Base-by-base conservation (phyloP, 1,284 basidiomycete genomes). In the Heterobasidion irregulare region DNA sequence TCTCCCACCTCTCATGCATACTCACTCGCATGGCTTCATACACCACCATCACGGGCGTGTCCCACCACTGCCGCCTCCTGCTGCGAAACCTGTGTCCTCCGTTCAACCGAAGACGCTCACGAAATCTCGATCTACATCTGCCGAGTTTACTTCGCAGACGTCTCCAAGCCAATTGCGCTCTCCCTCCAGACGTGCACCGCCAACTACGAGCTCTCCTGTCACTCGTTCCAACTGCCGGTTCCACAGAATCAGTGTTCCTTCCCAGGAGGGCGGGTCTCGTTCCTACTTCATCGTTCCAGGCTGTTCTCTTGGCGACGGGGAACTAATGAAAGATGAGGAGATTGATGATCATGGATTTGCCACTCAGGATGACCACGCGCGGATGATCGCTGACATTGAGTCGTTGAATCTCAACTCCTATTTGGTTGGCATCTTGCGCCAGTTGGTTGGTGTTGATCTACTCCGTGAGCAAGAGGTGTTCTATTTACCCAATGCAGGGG, bases 211-310 rank as follows among this genome's bases (percentile, higher is more conserved):
- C 53, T 62, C 65, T n/a, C 64, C 63, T 16, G 63, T 70, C 18
- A 74, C 73, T 13, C 77, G 84, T 6, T 84, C 84, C 2, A 76
- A 84, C 56, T 86, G 84, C 59, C 77, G 79, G 44, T 86, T 81
- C 66, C 83, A 82, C 63, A 80, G 76, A 56, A 81, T 86, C 63
- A 83, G 80, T 59, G 63, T 86, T 13, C 82, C 82, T 0, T 70
- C 69, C 38, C 74, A 76, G 52, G 78, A 81, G 56, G 69, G 71
- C 46, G 76, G 76, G 2, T 73, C 72, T 33, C 75, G 77, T 9
- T 66, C 82, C 13, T 75, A 61, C 59, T 86, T 86, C 67, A 72
- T 84, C 26, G 81, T 85, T 8, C 84, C 84, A 0, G 83, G 83
- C 2, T 86, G 84, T 59, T 79, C 83, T 15, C 72, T 86, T 47